Evolutionary conservation across 306 rosid species (phyloP), one percentile per base, ranked within the genome.

Genomic region (Ochetophila trinervis): DNA sequence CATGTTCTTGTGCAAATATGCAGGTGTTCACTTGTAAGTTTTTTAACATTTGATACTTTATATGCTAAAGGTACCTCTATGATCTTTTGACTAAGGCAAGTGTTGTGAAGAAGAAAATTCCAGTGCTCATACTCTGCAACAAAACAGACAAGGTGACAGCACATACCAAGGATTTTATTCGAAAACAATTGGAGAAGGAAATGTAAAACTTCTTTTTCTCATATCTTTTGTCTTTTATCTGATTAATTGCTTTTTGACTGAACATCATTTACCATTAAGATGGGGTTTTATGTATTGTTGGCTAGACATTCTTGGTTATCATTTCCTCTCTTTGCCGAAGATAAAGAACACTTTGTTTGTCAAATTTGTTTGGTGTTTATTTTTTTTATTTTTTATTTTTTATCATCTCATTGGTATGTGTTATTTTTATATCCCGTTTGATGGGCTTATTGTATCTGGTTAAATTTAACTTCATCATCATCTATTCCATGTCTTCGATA

Each of bases 91-190:
- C 96, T 0, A 89, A 89, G 79, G 92, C 87, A 59, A 87, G 86
- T 84, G 85, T 87, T 65, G 96, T 92, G 86, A 87, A 36, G 87
- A 89, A 89, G 87, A 92, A 89, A 79, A 84, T 89, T 76, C 95
- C 95, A 15, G 65, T 92, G 67, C 87, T 89, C 63, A 80, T 92
- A 78, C 86, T 92, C 55, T 92, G 96, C 90, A 92, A 92, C 82
- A 92, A 92, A 78, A 79, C 95, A 4, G 96, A 91, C 84, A 89
- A 89, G 74, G 96, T 92, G 65, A 89, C 98, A 61, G 96, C 96
- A 19, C 98, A 91, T 77, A 88, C 92, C 53, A 88, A 91, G 84
- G 97, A 88, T 58, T 91, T 91, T 65, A 91, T 91, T 75, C 78
- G 81, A 58, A 87, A 80, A 68, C 98, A 92, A 82, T 61, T 92